Percentiles rank a stretch among this genome's conserved stretches.
Conservation (phyloP, 139 green algal genomes). For the Chlamydomonas sp. region DNA sequence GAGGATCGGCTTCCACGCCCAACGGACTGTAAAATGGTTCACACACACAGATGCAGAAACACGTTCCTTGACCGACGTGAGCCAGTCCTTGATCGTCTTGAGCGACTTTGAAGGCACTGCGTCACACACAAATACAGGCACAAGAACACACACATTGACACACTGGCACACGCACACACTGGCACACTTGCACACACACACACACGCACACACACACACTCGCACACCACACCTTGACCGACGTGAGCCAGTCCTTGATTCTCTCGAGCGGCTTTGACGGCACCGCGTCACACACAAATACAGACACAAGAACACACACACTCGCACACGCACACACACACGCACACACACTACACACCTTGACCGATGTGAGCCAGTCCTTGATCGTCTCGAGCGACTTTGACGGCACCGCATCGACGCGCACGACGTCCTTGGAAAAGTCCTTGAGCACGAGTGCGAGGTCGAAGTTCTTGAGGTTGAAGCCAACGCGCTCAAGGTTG, state of each 20-base stretch:
- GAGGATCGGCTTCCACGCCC: no score
- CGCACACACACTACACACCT: no score
- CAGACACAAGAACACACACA: no score
- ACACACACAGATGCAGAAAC: no score
- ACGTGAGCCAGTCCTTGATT: slow-evolving; percentile 88
- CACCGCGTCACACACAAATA: slow-evolving; percentile 86
- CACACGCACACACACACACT: no score
- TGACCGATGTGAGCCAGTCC: slow-evolving; percentile 79
- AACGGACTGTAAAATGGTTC: no score
- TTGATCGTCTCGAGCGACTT: slow-evolving; percentile 90
- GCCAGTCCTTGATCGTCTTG: slow-evolving; percentile 92
- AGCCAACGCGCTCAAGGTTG: slow-evolving; percentile 96
- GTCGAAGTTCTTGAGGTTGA: slow-evolving; percentile 98
- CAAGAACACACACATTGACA: no score
- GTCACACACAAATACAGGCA: slow-evolving; percentile 86
- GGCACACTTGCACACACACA: no score
- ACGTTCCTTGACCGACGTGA: slow-evolving; percentile 69
- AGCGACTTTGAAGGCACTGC: slow-evolving; percentile 76
- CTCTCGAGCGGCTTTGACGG: slow-evolving; percentile 78
- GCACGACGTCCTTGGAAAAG: slow-evolving; percentile 62
- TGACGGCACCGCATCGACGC: slow-evolving; percentile 85
- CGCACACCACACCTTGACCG: no score
- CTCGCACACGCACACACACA: no score
- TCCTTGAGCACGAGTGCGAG: slow-evolving; percentile 95
- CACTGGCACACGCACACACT: no score